Percentiles rank a stretch among this genome's conserved stretches.
Evolutionary conservation across 2,329 filamentous ascomycete species (phyloP).

Genomic region (Ceratocystis papillata): DNA sequence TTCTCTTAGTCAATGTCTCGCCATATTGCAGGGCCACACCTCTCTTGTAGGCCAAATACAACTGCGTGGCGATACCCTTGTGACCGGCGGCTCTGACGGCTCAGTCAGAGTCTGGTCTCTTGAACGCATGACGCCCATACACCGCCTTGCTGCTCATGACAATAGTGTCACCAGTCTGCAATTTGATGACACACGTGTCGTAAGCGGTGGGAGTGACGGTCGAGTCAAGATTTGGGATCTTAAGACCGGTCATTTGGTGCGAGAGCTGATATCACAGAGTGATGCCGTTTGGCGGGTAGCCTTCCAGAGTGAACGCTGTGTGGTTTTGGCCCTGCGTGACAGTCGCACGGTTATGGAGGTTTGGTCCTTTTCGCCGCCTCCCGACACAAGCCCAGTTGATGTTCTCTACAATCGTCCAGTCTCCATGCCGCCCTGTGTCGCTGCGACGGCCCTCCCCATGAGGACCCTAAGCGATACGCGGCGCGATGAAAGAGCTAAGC

Average conservation of each 20-base stretch:
- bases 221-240: slow-evolving; percentile 97
- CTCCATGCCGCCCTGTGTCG: slow-evolving; percentile 39
- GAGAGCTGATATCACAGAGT: slow-evolving; percentile 80
- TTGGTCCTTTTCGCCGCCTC: slow-evolving; percentile 79
- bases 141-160: slow-evolving; percentile 89
- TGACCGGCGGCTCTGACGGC: slow-evolving; percentile 91
- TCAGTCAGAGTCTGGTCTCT: slow-evolving; percentile 95
- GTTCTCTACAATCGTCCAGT: slow-evolving; percentile 43
- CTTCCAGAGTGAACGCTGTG: slow-evolving; percentile 96
- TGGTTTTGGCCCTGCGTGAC: slow-evolving; percentile 79
- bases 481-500: slow-evolving; percentile 33
- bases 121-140: slow-evolving; percentile 80
- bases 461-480: slow-evolving; percentile 44
- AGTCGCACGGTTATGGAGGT: slow-evolving; percentile 96
- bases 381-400: slow-evolving; percentile 44
- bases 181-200: slow-evolving; percentile 90
- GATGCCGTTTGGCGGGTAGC: slow-evolving; percentile 97
- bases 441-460: slow-evolving; percentile 36
- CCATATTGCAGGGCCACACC: slow-evolving; percentile 91
- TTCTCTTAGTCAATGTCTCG: slow-evolving; percentile 56
- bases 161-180: slow-evolving; percentile 97
- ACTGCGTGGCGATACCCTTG: slow-evolving; percentile 86
- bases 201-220: slow-evolving; percentile 94
- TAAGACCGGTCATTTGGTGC: slow-evolving; percentile 77
- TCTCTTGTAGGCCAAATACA: slow-evolving; percentile 93